Evolutionary conservation across 345 rosid genomes (phyloP).

Genomic region (Brassica nigra): DNA sequence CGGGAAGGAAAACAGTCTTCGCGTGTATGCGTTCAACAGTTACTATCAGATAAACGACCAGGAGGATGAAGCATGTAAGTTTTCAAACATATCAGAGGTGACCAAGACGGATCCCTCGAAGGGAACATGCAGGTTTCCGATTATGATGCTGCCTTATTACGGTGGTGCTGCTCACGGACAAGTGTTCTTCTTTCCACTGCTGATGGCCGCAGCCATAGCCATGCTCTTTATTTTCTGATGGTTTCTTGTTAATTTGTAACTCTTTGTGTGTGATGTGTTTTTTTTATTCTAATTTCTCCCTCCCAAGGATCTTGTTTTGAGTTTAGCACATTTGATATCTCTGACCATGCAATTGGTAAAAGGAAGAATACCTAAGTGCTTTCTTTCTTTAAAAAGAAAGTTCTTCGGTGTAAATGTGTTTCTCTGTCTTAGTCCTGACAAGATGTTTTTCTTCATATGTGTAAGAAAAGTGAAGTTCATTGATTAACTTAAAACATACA

Average conservation of each 20-base stretch:
- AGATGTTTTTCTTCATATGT: too few relatives aligned
- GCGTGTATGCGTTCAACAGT: slow-evolving; percentile 87
- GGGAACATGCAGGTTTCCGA: slow-evolving; percentile 59
- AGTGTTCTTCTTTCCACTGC: slow-evolving; percentile 16
- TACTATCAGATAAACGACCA: slow-evolving; percentile 83
- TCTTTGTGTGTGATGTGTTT: slow-evolving; percentile 18
- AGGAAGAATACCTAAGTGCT: too few relatives aligned
- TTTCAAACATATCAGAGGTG: slow-evolving; percentile 62
- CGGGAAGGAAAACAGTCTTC: slow-evolving; percentile 53
- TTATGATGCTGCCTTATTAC: slow-evolving; percentile 76
- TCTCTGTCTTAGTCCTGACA: too few relatives aligned
- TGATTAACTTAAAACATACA: too few relatives aligned
- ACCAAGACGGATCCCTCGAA: slow-evolving; percentile 61
- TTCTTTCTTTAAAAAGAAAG: too few relatives aligned
- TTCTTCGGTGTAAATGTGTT: too few relatives aligned
- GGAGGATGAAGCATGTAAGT: slow-evolving; percentile 73
- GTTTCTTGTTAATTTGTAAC: slow-evolving; percentile 32
- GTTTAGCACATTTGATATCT: too few relatives aligned
- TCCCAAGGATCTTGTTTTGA: background rate
- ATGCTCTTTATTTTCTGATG: slow-evolving; percentile 29
- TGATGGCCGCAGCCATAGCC: slow-evolving; percentile 6
- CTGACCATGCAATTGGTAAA: too few relatives aligned
- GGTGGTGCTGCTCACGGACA: slow-evolving; percentile 43
- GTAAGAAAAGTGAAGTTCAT: too few relatives aligned
- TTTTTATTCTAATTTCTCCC: background rate